Conservation (phyloP, 2,329 filamentous ascomycete species). For the Beauveria sp. region DNA sequence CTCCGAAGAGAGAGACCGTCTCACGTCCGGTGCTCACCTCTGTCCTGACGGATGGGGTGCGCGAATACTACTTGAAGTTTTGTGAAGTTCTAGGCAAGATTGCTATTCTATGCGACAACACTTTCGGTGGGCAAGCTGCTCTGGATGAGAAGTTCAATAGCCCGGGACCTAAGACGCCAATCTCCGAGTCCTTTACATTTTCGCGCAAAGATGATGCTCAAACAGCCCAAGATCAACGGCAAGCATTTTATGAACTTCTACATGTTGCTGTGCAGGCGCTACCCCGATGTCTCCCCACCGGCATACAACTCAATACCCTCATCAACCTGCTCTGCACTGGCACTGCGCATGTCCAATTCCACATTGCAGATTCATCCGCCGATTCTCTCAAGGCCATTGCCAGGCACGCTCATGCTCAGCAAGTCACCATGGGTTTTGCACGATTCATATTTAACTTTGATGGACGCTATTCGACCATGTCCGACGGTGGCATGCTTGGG, state of each 20-base stretch:
- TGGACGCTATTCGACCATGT: conserved; percentile 94
- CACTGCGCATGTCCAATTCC: conserved; percentile 87
- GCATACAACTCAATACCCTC: conserved; percentile 86
- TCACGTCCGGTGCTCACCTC: conserved; percentile 57
- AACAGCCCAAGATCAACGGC: conserved; percentile 70
- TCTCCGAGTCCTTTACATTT: conserved; percentile 90
- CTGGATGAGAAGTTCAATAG: conserved; percentile 91
- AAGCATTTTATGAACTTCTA: conserved; percentile 90
- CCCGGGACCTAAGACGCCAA: conserved; percentile 85
- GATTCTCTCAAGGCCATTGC: conserved; percentile 94
- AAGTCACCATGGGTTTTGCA: conserved; percentile 93
- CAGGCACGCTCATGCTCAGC: conserved; percentile 83
- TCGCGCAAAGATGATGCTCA: conserved; percentile 71
- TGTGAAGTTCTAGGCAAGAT: conserved; percentile 95
- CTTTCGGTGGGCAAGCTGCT: conserved; percentile 91
- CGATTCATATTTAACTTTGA: conserved; percentile 99
- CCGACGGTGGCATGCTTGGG: conserved; percentile 92
- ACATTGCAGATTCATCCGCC: conserved; percentile 86
- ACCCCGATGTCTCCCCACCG: conserved; percentile 83
- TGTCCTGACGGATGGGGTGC: conserved; percentile 65
- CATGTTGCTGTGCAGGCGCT: conserved; percentile 93
- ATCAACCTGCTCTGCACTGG: conserved; percentile 95
- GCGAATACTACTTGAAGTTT: conserved; percentile 82
- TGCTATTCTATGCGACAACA: conserved; percentile 91
- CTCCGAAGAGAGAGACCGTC: conserved; percentile 51